Evolutionary conservation across 148 eudicot genomes (phyloP), one percentile per base, ranked within the genome.

Genomic region (Rhododendron simsii): DNA sequence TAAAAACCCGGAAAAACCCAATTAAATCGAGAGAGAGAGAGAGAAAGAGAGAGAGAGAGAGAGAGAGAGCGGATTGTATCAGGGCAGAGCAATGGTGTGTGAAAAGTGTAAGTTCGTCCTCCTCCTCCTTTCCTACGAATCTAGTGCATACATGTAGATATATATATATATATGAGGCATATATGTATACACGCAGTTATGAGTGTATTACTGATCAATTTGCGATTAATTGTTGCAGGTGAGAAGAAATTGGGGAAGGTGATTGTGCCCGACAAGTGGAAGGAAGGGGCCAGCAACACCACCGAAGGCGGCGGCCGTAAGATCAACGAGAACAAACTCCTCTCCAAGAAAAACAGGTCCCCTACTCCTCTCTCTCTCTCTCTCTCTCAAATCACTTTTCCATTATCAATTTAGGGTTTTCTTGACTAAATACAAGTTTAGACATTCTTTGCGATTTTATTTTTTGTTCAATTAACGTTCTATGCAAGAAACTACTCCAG

Each of bases 241-340:
- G 95, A 95, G 91, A 96, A 95, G 96, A 96, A 96, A 87, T 88
- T 96, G 81, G 82, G 88, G 74, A 96, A 96, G 89, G 99, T 96
- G 84, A 96, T 96, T 39, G 98, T 96, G 33, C 99, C 99, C 13
- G 99, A 96, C 85, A 96, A 96, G 90, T 96, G 99, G 99, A 96
- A 96, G 87, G 99, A 91, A 80, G 99, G 99, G 14, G 99, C 99
- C 50, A 93, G 93, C 86, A 96, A 96, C 88, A 95, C 99, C 81
- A 94, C 91, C 47, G 99, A 96, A 88, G 92, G 95, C 80, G 99
- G 99, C 14, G 99, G 99, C 85, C 98, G 98, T 12, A 96, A 96
- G 86, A 94, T 96, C 88, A 96, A 96, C 65, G 98, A 96, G 90
- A 96, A 96, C 90, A 96, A 96, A 37, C 95, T 96, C 81, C 98